phyloP scores from a whole-genome alignment of 2,329 filamentous ascomycete genomes.

The Phialocephala subalpina region DNA sequence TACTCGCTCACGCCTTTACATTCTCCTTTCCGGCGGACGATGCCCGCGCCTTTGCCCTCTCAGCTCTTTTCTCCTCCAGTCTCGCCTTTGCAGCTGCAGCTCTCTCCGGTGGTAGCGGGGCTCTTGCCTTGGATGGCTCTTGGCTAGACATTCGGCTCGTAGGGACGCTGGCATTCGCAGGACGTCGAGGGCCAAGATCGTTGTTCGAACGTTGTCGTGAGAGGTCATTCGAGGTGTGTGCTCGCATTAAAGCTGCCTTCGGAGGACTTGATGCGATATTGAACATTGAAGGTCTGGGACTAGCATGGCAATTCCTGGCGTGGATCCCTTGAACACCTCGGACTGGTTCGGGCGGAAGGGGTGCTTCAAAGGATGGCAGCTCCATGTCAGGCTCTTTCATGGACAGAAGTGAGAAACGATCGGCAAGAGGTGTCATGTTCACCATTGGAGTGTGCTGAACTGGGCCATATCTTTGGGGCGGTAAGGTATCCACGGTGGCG shows the following conservation, averaged over 20 bases:
- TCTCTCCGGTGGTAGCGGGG: conserved; percentile 42
- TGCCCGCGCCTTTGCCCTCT: conserved; percentile 37
- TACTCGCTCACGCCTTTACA: conserved; percentile 23
- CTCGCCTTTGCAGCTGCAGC: conserved; percentile 45
- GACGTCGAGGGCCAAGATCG: conserved; percentile 21
- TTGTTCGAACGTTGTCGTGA: conserved; percentile 28
- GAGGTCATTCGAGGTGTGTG: conserved; percentile 28
- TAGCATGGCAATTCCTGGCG: conserved; percentile 32
- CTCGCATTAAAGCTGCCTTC: conserved; percentile 32
- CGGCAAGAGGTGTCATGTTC: conserved; percentile 26
- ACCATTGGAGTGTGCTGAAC: conserved; percentile 35
- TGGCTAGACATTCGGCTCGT: conserved; percentile 34
- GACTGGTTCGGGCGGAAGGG: conserved; percentile 22
- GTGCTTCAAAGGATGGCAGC: conserved; percentile 33
- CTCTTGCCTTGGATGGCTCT: conserved; percentile 33
- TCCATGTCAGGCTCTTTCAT: conserved; percentile 27
- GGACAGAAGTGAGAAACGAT: conserved; percentile 32
- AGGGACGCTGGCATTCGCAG: conserved; percentile 16
- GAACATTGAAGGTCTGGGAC: conserved; percentile 40
- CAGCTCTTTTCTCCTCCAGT: conserved; percentile 42
- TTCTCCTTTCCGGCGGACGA: conserved; percentile 38
- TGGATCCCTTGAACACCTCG: conserved; percentile 26
- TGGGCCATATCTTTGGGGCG: conserved; percentile 32
- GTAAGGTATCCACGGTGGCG: conserved; percentile 33
- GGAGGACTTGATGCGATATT: conserved; percentile 42